Evolutionary conservation across 306 rosid species (phyloP).

Genomic region (Herpetospermum pedunculosum): DNA sequence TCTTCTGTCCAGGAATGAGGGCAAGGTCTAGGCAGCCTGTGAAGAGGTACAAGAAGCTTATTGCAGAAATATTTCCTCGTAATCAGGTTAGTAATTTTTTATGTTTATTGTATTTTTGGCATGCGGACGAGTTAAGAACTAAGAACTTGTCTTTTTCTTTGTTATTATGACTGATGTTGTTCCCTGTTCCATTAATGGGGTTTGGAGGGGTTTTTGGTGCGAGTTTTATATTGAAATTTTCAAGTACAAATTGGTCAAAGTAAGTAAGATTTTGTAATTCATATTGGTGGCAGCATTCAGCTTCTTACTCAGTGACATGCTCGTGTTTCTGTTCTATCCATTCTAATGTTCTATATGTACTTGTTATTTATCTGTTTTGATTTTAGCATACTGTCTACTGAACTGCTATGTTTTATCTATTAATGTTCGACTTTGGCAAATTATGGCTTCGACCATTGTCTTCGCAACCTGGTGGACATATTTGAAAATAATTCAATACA

Average conservation of each 20-base stretch:
- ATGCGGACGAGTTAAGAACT: not conserved
- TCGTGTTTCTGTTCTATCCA: not conserved
- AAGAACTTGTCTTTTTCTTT: not conserved
- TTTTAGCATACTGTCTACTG: not conserved
- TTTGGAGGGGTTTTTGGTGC: not conserved
- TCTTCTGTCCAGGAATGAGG: slow-evolving; percentile 83
- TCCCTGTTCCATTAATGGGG: not conserved
- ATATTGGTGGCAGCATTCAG: not conserved
- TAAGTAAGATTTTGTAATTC: not conserved
- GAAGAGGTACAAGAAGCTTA: slow-evolving; percentile 98
- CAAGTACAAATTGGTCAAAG: not conserved
- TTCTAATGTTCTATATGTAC: not conserved
- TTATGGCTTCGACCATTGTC: not conserved
- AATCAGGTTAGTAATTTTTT: slow-evolving; percentile 40
- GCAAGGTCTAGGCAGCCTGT: slow-evolving; percentile 96
- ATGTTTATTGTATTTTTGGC: not conserved
- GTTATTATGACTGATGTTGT: not conserved
- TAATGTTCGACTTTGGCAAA: not conserved
- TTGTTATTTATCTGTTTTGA: not conserved
- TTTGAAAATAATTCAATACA: not conserved
- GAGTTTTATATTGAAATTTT: not conserved
- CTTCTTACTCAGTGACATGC: not conserved
- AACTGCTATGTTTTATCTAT: not conserved
- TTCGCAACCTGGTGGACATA: not conserved
- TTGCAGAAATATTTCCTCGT: slow-evolving; percentile 85